Evolutionary conservation across 2,329 filamentous ascomycete species (phyloP).

Genomic region (Diaporthe destruens): DNA sequence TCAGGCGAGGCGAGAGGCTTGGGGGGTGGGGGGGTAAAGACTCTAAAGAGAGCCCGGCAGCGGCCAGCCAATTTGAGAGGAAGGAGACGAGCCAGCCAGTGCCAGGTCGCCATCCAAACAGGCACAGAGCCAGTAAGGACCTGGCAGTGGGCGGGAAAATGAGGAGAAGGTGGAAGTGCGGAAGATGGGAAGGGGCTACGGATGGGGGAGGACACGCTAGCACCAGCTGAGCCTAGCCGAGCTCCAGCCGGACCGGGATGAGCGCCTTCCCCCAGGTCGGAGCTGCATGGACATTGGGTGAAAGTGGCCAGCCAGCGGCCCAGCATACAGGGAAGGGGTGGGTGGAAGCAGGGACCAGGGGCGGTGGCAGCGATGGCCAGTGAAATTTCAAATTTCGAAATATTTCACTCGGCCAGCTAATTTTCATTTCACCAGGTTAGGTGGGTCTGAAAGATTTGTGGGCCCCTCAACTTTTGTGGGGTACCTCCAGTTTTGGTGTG

Average conservation of each 20-base stretch:
- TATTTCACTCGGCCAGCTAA: no score
- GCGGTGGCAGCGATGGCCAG: no score
- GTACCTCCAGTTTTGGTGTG: no score
- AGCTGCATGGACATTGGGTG: conserved; percentile 23
- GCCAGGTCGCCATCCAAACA: no score
- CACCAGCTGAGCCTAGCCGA: conserved; percentile 28
- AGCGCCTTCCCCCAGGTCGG: conserved; percentile 24
- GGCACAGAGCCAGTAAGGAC: no score
- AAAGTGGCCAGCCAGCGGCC: conserved; percentile 18
- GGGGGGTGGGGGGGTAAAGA: conserved; percentile 15
- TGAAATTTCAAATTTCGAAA: no score
- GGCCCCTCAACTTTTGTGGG: no score
- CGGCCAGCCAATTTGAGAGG: conserved; percentile 12
- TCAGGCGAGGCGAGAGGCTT: conserved; percentile 13
- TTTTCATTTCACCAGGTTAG: no score
- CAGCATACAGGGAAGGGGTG: neutral
- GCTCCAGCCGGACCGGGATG: conserved; percentile 22
- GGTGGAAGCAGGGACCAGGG: conserved; percentile 10
- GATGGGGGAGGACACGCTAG: conserved; percentile 23
- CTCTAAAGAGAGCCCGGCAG: conserved; percentile 10
- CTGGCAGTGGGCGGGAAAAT: conserved; percentile 32
- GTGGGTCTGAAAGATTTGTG: no score
- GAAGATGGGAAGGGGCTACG: conserved; percentile 35
- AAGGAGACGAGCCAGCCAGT: conserved; percentile 10
- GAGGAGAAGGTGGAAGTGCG: conserved; percentile 39